A percentile compares a stretch with the other conserved stretches of the same genome.
Conservation (phyloP, 139 green algal genomes). For the Gonium pectorale region DNA sequence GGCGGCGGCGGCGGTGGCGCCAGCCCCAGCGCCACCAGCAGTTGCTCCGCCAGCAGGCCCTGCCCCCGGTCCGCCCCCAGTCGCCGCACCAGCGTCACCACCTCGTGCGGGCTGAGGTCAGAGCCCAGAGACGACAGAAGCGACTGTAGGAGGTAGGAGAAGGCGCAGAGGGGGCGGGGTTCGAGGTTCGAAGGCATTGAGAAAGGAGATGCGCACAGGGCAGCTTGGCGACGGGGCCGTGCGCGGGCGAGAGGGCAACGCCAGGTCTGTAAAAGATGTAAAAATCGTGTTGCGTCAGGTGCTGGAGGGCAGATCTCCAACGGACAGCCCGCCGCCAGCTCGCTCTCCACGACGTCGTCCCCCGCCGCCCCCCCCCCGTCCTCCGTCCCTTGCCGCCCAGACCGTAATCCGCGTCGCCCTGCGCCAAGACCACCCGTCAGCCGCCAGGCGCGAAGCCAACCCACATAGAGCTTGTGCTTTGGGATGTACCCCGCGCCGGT, state of each 20-base stretch:
- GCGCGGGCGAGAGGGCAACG: too few relatives aligned
- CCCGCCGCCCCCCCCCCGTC: too few relatives aligned
- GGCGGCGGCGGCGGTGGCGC: slow-evolving; percentile 8
- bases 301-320: too few relatives aligned
- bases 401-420: neutral
- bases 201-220: too few relatives aligned
- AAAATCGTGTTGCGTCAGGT: too few relatives aligned
- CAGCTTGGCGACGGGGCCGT: too few relatives aligned
- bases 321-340: too few relatives aligned
- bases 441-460: neutral
- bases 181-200: too few relatives aligned
- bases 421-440: neutral
- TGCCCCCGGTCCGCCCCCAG: slow-evolving; percentile 53
- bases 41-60: slow-evolving; percentile 46
- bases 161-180: neutral
- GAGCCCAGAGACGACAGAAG: slow-evolving; percentile 14
- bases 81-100: slow-evolving; percentile 47
- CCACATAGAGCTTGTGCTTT: slow-evolving; percentile 40
- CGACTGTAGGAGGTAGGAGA: slow-evolving; percentile 9
- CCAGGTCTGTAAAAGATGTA: too few relatives aligned
- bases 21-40: slow-evolving; percentile 39
- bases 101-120: slow-evolving; percentile 49
- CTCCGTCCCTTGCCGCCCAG: too few relatives aligned
- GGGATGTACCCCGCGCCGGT: slow-evolving; percentile 51
- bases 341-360: too few relatives aligned